phyloP scores from a whole-genome alignment of 768 basidiomycete species.

The Nidula microcarpa region DNA sequence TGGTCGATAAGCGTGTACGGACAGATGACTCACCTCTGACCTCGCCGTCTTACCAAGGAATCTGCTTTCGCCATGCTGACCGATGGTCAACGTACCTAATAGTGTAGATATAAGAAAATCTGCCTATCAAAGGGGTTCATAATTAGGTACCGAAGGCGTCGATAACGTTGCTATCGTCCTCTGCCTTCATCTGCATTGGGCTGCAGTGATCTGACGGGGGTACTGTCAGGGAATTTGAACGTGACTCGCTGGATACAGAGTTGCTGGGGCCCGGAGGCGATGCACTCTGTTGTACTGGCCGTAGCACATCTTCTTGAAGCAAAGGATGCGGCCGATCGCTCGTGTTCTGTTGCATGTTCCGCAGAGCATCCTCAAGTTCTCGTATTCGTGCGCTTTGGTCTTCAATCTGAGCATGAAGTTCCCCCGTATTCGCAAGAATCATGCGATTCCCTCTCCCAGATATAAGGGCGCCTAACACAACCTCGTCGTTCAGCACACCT shows the following conservation, averaged over 20 bases:
- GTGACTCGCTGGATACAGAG: not conserved
- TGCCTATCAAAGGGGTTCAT: not conserved
- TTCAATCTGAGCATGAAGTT: constrained; percentile 66
- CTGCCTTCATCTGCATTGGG: constrained; percentile 14
- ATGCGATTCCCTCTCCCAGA: constrained; percentile 62
- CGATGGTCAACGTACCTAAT: constrained; percentile 55
- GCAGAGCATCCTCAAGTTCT: constrained; percentile 58
- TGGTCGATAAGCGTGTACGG: not conserved
- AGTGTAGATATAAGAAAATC: not conserved
- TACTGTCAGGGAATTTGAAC: not conserved
- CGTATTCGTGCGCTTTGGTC: constrained; percentile 50
- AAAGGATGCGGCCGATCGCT: constrained; percentile 50
- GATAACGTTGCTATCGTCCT: constrained; percentile 36
- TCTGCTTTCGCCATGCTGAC: constrained; percentile 47
- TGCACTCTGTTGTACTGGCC: constrained; percentile 5
- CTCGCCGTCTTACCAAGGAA: constrained; percentile 67
- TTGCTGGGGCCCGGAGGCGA: not conserved
- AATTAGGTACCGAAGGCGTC: constrained; percentile 33
- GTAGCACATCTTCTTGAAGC: constrained; percentile 28
- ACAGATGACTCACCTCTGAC: constrained; percentile 48
- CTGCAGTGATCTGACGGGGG: not conserved
- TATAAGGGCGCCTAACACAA: constrained; percentile 42
- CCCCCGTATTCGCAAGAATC: constrained; percentile 65
- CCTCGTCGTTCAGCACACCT: not conserved
- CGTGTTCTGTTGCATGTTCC: constrained; percentile 40